Evolutionary conservation across 108 stramenopile genomes (phyloP), one percentile per base, ranked within the genome.

Genomic region (Cyclotella atomus): DNA sequence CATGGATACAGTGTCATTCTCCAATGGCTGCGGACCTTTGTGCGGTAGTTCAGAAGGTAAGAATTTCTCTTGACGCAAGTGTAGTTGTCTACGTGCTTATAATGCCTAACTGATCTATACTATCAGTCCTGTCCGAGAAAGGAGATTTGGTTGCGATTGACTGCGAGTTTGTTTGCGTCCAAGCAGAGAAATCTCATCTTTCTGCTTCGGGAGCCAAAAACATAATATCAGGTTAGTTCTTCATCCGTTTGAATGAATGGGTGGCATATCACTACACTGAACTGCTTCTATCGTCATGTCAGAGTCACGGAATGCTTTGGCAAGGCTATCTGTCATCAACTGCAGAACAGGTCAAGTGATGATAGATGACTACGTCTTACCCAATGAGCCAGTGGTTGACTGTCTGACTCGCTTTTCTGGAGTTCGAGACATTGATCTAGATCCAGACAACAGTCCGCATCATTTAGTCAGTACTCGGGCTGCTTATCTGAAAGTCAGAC

Each of bases 381-480:
- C 93, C 45, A 72, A 79, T 43, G 98, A 99, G 76, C 89, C 89
- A 14, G 95, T 98, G 24, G 89, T 92, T 16, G 98, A 99, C 75
- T 96, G 93, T 72, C 73, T 97, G 50, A 98, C 98, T 47, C 84
- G 98, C 14, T 99, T 99, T 68, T 90, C 88, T 49, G 98, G 98
- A 24, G 88, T 99, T 44, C 73, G 77, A 7, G 80, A 70, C 30
- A 89, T 70, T 43, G 98, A 99, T 83, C 68, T 99, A 62, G 92
- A 98, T 81, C 89, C 93, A 2, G 74, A 72, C n/a, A 65, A 65
- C 9, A 92, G 92, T 24, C 71, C 79, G n/a, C 97, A 96, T 73
- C 89, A 89, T 75, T 84, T 98, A 47, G 90, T 97, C 12, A 80
- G 91, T 14, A 81, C 87, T 27, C 84, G 95, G 30, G 86, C 70